Base-by-base conservation (phyloP, 2,329 filamentous ascomycete species). In the Lachnellula hyalina region DNA sequence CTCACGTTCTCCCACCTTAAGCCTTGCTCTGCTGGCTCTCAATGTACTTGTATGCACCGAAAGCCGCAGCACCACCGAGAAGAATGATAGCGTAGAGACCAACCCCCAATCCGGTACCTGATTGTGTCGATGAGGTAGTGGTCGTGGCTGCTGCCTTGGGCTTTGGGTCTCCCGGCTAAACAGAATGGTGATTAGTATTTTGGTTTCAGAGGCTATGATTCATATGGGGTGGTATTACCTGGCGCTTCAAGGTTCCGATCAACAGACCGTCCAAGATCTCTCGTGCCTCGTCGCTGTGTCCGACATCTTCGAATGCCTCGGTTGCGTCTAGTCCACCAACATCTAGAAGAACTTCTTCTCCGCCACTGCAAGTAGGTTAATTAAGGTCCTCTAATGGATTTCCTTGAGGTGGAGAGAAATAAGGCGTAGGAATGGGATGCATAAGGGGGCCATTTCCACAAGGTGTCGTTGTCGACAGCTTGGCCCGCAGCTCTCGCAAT, bases 301-400 rank as follows among this genome's bases (percentile, higher is more conserved):
- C 94, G 69, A 99, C 94, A 75, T 99, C 94, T 79, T 99, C 94
- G 72, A 99, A 99, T 59, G 94, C 93, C 77, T 97, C 94, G 67
- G 93, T 96, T 68, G 89, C 88, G 75, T 99, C 94, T 77, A 96
- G 92, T 65, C 94, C 94, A 69, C 81, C 94, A 62, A 97, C 92
- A 66, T 99, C 94, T 65, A 99, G 87, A 61, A 99, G 79, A 66
- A 99, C 94, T 79, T 99, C 94, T 78, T 99, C 94, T 77, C 94
- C 94, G 79, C 94, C 94, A 68, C 94, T 97, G 70, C 62, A 56
- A 53, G 47, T 2, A 51, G 52, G 47, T 65, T 55, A 64, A 61
- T 40, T 40, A 54, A 17, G 2, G 12, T 28, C 3, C 51, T n/a
- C 12, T 21, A 21, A 28, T 12, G 15, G n/a, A 9, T 2, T 5